Evolutionary conservation across 148 eudicot species (phyloP).

Genomic region (Polygonum maritimum): DNA sequence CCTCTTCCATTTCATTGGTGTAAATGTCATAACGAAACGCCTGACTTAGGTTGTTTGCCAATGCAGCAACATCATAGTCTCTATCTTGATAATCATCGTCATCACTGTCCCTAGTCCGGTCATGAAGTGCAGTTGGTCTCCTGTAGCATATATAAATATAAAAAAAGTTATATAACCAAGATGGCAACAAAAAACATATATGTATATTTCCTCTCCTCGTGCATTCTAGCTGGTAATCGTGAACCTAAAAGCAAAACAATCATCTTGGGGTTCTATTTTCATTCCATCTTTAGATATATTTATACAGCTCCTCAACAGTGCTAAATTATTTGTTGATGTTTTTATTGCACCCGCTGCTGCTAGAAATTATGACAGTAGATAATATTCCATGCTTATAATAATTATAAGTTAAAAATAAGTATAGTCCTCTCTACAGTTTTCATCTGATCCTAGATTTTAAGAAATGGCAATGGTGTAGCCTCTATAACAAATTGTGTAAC

Average conservation of each 20-base stretch:
- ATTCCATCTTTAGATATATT: background rate
- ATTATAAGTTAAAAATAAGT: background rate
- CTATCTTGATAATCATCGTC: conserved; percentile 98
- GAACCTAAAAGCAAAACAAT: background rate
- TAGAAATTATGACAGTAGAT: background rate
- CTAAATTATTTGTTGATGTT: background rate
- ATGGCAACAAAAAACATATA: background rate
- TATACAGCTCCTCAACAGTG: background rate
- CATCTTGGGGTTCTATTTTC: background rate
- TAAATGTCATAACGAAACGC: conserved; percentile 83
- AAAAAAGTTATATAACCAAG: background rate
- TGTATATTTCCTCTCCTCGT: background rate
- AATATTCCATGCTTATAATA: background rate
- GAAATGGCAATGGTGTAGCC: background rate
- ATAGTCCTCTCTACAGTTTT: background rate
- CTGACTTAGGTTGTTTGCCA: conserved; percentile 90
- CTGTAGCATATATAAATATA: conserved; percentile 27
- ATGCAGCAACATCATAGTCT: conserved; percentile 94
- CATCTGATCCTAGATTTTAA: background rate
- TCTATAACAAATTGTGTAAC: background rate
- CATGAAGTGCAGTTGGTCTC: conserved; percentile 84
- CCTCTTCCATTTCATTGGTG: conserved; percentile 74
- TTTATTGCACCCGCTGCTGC: background rate
- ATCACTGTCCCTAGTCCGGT: conserved; percentile 76
- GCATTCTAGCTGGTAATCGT: background rate